A percentile compares a stretch with the other conserved stretches of the same genome.
phyloP scores from a whole-genome alignment of 108 stramenopile species.

The Fistulifera pelliculosa region DNA sequence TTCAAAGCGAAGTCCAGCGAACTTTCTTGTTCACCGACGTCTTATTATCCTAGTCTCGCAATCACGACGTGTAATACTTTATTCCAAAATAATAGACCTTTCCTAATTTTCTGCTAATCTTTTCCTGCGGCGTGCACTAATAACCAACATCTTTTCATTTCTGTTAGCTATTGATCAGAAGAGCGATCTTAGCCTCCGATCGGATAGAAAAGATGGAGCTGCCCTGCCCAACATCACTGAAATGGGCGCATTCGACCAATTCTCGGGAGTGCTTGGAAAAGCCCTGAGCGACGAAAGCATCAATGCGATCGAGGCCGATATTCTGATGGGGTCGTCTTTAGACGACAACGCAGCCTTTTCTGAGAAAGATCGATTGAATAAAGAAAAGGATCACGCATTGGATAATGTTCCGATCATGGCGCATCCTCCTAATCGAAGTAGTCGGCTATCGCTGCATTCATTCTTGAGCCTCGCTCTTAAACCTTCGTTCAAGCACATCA shows the following conservation, averaged over 20 bases:
- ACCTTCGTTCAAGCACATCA: conserved; percentile 9
- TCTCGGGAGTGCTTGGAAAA: conserved; percentile 11
- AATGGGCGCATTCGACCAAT: conserved; percentile 32
- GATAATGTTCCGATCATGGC: conserved; percentile 8
- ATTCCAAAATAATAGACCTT: no score
- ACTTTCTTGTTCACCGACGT: no score
- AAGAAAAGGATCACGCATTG: neutral
- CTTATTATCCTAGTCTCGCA: no score
- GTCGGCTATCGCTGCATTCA: conserved; percentile 21
- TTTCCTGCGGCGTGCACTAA: no score
- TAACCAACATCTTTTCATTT: no score
- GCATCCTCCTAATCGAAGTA: conserved; percentile 27
- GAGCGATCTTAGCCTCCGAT: no score
- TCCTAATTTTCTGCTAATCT: no score
- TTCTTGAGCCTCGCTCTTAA: conserved; percentile 6
- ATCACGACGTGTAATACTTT: no score
- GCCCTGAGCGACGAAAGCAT: conserved; percentile 23
- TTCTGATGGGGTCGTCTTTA: conserved; percentile 12
- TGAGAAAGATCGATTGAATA: conserved; percentile 3
- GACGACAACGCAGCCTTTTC: neutral
- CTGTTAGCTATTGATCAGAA: no score
- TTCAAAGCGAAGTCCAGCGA: no score
- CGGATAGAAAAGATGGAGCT: no score
- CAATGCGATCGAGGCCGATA: conserved; percentile 42
- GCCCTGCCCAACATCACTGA: neutral